These are phyloP conservation scores for Limtongia smithiae DNA, from an alignment of 805 yeast species.

Conservation along the genomic window DNA sequence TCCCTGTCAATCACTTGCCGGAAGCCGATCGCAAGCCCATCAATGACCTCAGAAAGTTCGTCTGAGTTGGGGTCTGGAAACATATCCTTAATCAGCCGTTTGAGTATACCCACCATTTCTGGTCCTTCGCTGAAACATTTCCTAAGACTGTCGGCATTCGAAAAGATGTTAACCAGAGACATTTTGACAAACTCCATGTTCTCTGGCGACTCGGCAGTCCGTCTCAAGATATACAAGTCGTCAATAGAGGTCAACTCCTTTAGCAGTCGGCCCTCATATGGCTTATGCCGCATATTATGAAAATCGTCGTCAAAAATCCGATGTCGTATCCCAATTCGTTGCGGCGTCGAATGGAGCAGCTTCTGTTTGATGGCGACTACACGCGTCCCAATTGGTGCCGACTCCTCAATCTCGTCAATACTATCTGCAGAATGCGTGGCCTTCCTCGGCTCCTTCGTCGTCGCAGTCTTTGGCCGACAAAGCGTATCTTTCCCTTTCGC, in stretches of 20 bases:
- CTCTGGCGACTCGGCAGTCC: neutral
- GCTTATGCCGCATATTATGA: neutral
- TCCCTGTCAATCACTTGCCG: neutral
- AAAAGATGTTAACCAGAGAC: constrained; percentile 9
- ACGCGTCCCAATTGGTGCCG: no score
- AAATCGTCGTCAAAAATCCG: neutral
- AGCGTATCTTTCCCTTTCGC: neutral
- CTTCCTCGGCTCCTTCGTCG: neutral
- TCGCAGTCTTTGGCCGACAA: neutral
- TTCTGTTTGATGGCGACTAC: no score
- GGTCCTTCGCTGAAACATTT: neutral
- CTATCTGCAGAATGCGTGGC: neutral
- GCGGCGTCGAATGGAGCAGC: neutral
- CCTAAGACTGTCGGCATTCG: constrained; percentile 1
- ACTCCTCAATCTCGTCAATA: neutral
- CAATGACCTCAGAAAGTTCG: neutral
- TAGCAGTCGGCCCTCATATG: constrained; percentile 8
- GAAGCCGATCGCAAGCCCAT: neutral
- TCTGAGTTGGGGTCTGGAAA: neutral
- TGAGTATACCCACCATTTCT: neutral
- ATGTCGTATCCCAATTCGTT: neutral
- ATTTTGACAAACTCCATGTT: constrained; percentile 7
- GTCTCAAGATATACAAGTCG: constrained; percentile 15
- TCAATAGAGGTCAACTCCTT: constrained; percentile 4
- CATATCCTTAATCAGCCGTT: neutral